A percentile compares a stretch with the other conserved stretches of the same genome.
These are phyloP conservation scores for Globisporangium emineosum DNA, from an alignment of 352 stramenopile species.

Conservation along the genomic window DNA sequence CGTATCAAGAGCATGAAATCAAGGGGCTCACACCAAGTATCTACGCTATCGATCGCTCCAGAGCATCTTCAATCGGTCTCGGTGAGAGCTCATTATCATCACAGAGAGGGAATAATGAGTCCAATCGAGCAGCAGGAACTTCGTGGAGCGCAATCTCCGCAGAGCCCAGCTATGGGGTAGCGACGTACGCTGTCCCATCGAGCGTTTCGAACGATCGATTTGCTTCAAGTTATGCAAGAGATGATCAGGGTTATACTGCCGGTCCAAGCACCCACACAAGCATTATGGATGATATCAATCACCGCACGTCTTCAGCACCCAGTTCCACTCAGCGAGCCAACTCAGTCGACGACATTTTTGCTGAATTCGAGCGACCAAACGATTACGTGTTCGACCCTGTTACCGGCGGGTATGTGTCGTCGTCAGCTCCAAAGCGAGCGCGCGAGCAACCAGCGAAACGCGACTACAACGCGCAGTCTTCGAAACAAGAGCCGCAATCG, in stretches of 20 bases:
- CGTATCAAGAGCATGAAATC: not conserved
- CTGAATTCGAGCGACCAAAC: constrained; percentile 70
- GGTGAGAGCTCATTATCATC: constrained; percentile 9
- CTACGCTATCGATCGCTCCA: constrained; percentile 3
- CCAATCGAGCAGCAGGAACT: constrained; percentile 18
- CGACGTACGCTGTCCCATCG: constrained; percentile 43
- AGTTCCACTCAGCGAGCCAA: constrained; percentile 14
- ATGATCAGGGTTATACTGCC: not conserved
- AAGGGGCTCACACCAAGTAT: not conserved
- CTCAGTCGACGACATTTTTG: constrained; percentile 73
- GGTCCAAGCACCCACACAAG: constrained; percentile 10
- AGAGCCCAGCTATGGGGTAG: constrained; percentile 20
- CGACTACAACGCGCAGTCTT: not conserved
- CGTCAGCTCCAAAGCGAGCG: constrained; percentile 7
- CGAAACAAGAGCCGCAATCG: not conserved
- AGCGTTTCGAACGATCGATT: constrained; percentile 20
- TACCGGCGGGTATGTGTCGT: constrained; percentile 54
- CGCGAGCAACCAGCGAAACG: not conserved
- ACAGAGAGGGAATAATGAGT: not conserved
- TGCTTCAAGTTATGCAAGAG: not conserved
- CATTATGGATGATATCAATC: constrained; percentile 70
- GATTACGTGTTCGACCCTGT: constrained; percentile 71
- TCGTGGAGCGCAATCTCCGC: constrained; percentile 40
- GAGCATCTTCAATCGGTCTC: constrained; percentile 17
- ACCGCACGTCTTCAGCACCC: not conserved